Evolutionary conservation across 2,329 filamentous ascomycete genomes (phyloP).

Genomic region (Scortechinia acanthostroma): DNA sequence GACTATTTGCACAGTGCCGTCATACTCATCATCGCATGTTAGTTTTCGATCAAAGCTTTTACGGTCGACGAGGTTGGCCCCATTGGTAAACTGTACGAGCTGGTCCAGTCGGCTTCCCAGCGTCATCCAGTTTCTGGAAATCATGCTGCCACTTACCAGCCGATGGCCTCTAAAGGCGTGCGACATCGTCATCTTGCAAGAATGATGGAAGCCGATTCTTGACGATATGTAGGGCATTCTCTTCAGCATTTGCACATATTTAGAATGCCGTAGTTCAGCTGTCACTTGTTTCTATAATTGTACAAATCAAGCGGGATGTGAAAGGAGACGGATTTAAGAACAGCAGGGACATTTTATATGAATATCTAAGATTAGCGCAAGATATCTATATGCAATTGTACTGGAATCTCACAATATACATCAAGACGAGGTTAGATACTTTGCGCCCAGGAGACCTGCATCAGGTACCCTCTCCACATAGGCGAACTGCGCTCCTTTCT

Average conservation of each 20-base stretch:
- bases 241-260: slow-evolving; percentile 40
- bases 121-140: neutral
- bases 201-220: neutral
- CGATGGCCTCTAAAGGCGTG: slow-evolving; percentile 42
- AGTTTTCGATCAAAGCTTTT: slow-evolving; percentile 43
- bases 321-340: no score
- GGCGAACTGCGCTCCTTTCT: no score
- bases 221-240: slow-evolving; percentile 27
- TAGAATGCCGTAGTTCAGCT: no score
- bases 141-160: slow-evolving; percentile 36
- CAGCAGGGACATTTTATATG: no score
- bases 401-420: no score
- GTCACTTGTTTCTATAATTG: no score
- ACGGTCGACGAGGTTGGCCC: neutral
- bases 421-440: no score
- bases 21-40: slow-evolving; percentile 51
- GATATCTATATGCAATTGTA: no score
- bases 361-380: no score
- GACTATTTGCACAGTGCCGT: slow-evolving; percentile 57
- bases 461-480: no score
- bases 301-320: no score
- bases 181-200: slow-evolving; percentile 4
- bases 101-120: neutral
- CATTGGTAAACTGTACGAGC: neutral
- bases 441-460: no score